Conservation (phyloP, 768 basidiomycete species). For the Termitomyces sp. region DNA sequence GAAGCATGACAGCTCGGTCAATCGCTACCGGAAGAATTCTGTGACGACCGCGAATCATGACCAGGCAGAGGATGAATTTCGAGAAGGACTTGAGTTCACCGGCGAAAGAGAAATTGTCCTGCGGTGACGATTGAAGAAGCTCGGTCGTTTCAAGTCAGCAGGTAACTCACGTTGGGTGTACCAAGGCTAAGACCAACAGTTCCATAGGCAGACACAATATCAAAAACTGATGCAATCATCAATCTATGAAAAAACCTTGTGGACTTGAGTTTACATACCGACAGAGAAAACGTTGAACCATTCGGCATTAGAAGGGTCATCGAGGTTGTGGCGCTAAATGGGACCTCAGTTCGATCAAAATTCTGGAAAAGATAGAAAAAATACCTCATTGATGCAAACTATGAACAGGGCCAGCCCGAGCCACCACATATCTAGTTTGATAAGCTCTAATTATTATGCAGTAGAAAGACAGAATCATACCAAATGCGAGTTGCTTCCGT, state of each 20-base stretch:
- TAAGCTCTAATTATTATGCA: not conserved
- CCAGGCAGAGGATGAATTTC: slow-evolving; percentile 79
- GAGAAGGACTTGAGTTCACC: slow-evolving; percentile 77
- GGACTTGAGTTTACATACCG: slow-evolving; percentile 35
- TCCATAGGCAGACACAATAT: slow-evolving; percentile 84
- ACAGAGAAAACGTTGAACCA: slow-evolving; percentile 89
- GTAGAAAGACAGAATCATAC: slow-evolving; percentile 32
- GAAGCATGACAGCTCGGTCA: slow-evolving; percentile 82
- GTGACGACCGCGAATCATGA: slow-evolving; percentile 94
- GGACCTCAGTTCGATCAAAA: not conserved
- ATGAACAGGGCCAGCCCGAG: slow-evolving; percentile 79
- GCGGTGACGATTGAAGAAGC: not conserved
- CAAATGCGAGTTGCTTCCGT: slow-evolving; percentile 86
- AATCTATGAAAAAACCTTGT: not conserved
- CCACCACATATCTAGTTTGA: slow-evolving; percentile 91
- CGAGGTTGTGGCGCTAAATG: slow-evolving; percentile 52
- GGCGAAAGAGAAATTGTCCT: slow-evolving; percentile 80
- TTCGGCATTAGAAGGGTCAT: slow-evolving; percentile 40
- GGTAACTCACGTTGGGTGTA: slow-evolving; percentile 58
- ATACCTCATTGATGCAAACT: slow-evolving; percentile 89
- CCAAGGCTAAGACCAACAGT: slow-evolving; percentile 89
- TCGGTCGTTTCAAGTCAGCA: slow-evolving; percentile 3
- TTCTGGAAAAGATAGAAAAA: slow-evolving; percentile 9
- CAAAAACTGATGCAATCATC: slow-evolving; percentile 55
- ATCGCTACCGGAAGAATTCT: slow-evolving; percentile 86